phyloP scores from a whole-genome alignment of 2,329 filamentous ascomycete species.

The Clonostachys byssicola region DNA sequence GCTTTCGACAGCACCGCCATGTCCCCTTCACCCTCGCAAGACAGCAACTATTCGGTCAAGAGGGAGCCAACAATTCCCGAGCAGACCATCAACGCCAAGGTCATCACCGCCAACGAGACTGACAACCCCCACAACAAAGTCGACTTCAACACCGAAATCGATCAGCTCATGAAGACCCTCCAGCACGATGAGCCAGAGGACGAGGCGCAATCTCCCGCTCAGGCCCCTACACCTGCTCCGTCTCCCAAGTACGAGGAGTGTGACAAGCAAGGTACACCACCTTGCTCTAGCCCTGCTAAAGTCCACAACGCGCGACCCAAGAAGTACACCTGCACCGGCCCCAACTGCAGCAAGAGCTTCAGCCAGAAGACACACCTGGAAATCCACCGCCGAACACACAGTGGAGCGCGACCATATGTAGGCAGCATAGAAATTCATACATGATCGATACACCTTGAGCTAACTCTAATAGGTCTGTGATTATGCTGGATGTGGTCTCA shows the following conservation, averaged over 20 bases:
- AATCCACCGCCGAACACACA: constrained; percentile 85
- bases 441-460: too few relatives aligned
- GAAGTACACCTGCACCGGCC: constrained; percentile 69
- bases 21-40: too few relatives aligned
- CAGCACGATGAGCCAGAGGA: constrained; percentile 55
- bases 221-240: background rate
- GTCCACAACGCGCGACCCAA: constrained; percentile 29
- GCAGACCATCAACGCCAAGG: constrained; percentile 22
- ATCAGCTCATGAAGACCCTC: constrained; percentile 84
- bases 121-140: constrained; percentile 44
- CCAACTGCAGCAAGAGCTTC: constrained; percentile 75
- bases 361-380: constrained; percentile 90
- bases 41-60: too few relatives aligned
- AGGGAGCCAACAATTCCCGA: too few relatives aligned
- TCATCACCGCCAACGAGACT: constrained; percentile 38
- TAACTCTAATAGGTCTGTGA: background rate
- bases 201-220: background rate
- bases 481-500: background rate
- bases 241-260: constrained; percentile 15
- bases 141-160: constrained; percentile 76
- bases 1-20: too few relatives aligned
- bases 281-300: constrained; percentile 1
- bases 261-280: constrained; percentile 5
- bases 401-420: constrained; percentile 86
- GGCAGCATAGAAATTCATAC: constrained; percentile 26